Conservation (phyloP, 208 protist genomes). For the Chromosphaera perkinsii region DNA sequence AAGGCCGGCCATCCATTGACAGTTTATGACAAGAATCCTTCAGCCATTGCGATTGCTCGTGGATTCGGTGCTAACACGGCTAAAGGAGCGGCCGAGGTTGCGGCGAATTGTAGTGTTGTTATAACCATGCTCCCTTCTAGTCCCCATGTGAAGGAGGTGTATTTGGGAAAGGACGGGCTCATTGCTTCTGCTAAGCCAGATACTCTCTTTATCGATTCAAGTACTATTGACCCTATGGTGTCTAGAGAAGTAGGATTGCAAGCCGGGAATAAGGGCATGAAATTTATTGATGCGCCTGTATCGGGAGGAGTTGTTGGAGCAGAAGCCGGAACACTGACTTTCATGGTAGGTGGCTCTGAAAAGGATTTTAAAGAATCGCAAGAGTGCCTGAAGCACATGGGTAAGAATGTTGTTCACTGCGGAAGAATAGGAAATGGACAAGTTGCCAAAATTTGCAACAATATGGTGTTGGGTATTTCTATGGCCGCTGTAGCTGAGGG, state of each 20-base stretch:
- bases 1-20: slow-evolving; percentile 48
- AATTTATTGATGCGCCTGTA: slow-evolving; percentile 69
- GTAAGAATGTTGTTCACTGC: slow-evolving; percentile 71
- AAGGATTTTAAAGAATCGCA: slow-evolving; percentile 44
- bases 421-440: slow-evolving; percentile 58
- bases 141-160: slow-evolving; percentile 58
- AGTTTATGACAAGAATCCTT: slow-evolving; percentile 52
- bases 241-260: slow-evolving; percentile 32
- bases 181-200: slow-evolving; percentile 31
- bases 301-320: slow-evolving; percentile 58
- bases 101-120: slow-evolving; percentile 26
- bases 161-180: slow-evolving; percentile 38
- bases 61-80: background rate
- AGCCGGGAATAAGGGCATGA: slow-evolving; percentile 17
- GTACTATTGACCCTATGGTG: slow-evolving; percentile 63
- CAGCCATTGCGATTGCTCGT: background rate
- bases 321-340: slow-evolving; percentile 68
- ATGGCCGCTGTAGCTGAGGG: slow-evolving; percentile 67
- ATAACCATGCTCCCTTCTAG: slow-evolving; percentile 71
- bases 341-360: slow-evolving; percentile 71
- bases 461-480: slow-evolving; percentile 67
- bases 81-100: background rate
- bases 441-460: slow-evolving; percentile 75
- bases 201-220: slow-evolving; percentile 64
- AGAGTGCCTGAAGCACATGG: slow-evolving; percentile 60